Evolutionary conservation across 2,329 filamentous ascomycete genomes (phyloP), one percentile per base, ranked within the genome.

Genomic region (Talaromyces funiculosus): DNA sequence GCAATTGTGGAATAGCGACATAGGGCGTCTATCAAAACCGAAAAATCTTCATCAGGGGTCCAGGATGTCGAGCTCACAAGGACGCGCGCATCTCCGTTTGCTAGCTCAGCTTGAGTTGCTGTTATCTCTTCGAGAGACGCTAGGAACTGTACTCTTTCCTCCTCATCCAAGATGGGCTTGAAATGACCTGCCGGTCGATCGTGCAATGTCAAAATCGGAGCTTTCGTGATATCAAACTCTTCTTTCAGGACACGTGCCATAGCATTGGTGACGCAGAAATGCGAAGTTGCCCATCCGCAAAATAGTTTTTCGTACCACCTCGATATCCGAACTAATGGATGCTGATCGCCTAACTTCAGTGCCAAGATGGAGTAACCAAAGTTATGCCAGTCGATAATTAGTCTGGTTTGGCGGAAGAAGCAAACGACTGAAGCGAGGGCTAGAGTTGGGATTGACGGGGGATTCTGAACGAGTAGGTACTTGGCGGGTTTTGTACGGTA

Each of bases 311-410:
- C 94, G 70, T 97, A 97, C 70, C 81, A 81, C 64, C 86, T 86
- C 24, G 93, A 90, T 8, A 95, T 71, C 29, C 77, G 81, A 8
- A 97, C 91, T n/a, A 97, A 82, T 0, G 88, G 88, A 69, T 95
- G 90, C 5, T 71, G 74, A 1, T 76, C 64, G 0, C 85, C 84
- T 1, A 89, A 77, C 63, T 86, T 87, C 53, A 88, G 74, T 1
- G 83, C 89, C 3, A 99, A 84, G 67, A 99, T 96, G 8, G 91
- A 93, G 81, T 93, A 96, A 67, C 93, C 94, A 75, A 97, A 97
- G 76, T 99, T 99, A 79, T 99, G 94, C 94, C 94, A 99, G 78
- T 99, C 94, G 59, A 97, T 89, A 63, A 97, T 82, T 3, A 99
- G 82, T 60, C 85, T 84, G 40, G 90, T 96, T 67, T 90, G 88